Conservation (phyloP, 805 yeast species). For the Jamesozyma lodderae region DNA sequence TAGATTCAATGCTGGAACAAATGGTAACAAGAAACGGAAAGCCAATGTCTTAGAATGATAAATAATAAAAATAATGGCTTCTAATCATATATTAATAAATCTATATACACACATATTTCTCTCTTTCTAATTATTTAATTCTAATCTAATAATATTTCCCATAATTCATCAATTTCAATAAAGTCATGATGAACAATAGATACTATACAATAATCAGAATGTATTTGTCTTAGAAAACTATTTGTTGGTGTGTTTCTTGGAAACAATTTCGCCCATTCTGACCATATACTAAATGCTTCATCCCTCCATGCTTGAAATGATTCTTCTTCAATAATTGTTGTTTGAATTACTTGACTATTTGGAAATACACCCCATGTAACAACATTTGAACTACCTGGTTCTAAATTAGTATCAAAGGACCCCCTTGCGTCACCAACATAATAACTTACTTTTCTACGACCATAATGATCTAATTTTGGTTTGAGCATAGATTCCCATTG, state of each 20-base stretch:
- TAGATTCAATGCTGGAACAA: conserved; percentile 3
- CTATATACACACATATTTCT: not conserved
- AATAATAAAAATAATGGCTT: not conserved
- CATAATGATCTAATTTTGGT: conserved; percentile 39
- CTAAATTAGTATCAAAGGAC: conserved; percentile 51
- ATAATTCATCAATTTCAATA: conserved; percentile 60
- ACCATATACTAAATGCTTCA: conserved; percentile 87
- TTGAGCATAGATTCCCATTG: conserved; percentile 55
- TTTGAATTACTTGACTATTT: conserved; percentile 77
- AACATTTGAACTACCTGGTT: conserved; percentile 52
- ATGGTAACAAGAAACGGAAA: conserved; percentile 14
- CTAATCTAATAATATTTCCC: conserved; percentile 48
- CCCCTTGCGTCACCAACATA: conserved; percentile 62
- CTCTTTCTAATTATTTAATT: not conserved
- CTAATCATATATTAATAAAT: not conserved
- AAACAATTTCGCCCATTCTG: conserved; percentile 84
- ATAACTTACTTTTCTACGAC: conserved; percentile 50
- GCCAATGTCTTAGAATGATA: conserved; percentile 2
- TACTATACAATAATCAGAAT: conserved; percentile 62
- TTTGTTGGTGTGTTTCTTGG: conserved; percentile 43
- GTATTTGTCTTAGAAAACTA: conserved; percentile 50
- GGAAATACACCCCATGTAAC: conserved; percentile 99
- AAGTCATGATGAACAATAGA: conserved; percentile 83
- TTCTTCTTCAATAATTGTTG: conserved; percentile 86
- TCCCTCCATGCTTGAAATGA: conserved; percentile 95